phyloP scores from a whole-genome alignment of 768 basidiomycete genomes.

The Hydnomerulius pinastri region DNA sequence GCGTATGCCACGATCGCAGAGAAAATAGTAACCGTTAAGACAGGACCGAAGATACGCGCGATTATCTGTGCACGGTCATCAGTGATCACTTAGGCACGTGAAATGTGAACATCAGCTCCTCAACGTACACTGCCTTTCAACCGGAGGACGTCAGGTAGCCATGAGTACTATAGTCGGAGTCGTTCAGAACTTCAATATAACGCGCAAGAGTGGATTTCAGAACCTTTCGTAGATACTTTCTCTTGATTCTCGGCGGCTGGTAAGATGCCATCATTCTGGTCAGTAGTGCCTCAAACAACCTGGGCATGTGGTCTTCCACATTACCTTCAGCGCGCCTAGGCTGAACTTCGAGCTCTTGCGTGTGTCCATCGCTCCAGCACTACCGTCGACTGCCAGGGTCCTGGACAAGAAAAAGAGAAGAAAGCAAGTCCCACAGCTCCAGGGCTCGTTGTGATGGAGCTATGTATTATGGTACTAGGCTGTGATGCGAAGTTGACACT shows the following conservation, averaged over 20 bases:
- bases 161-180: constrained; percentile 68
- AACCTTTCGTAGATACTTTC: constrained; percentile 54
- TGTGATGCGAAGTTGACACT: too few species aligned
- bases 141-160: constrained; percentile 87
- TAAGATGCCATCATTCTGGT: neutral
- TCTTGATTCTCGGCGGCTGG: constrained; percentile 48
- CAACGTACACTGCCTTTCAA: constrained; percentile 75
- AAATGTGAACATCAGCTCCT: neutral
- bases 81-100: constrained; percentile 13
- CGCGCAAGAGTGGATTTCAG: neutral
- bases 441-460: too few species aligned
- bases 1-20: constrained; percentile 62
- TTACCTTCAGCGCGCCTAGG: constrained; percentile 31
- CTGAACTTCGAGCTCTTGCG: constrained; percentile 10
- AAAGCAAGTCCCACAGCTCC: neutral
- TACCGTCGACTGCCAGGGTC: neutral
- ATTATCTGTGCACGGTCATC: constrained; percentile 55
- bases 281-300: neutral
- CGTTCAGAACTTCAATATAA: neutral
- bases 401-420: neutral
- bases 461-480: too few species aligned
- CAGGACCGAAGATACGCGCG: constrained; percentile 72
- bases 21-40: constrained; percentile 81
- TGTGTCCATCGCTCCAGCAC: constrained; percentile 26
- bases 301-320: neutral